phyloP scores from a whole-genome alignment of 2,329 filamentous ascomycete genomes.

The Claviceps spartinae region DNA sequence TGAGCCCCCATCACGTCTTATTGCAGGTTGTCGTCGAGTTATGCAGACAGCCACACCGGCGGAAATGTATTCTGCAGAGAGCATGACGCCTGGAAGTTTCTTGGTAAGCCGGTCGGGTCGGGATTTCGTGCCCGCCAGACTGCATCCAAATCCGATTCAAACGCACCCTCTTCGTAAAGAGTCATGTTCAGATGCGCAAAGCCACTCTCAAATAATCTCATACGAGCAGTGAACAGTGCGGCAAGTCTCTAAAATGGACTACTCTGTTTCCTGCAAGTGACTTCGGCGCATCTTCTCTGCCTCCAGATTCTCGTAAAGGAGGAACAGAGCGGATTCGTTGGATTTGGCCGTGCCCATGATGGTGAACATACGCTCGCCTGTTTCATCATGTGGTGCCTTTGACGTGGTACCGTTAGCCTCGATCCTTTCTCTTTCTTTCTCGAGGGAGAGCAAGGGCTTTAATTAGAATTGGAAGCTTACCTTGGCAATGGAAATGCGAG shows the following conservation, averaged over 20 bases:
- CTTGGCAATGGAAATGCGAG: slow-evolving; percentile 95
- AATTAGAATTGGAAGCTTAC: slow-evolving; percentile 22
- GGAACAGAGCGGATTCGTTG: slow-evolving; percentile 90
- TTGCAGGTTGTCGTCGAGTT: slow-evolving; percentile 1
- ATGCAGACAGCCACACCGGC: neutral
- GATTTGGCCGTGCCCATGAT: slow-evolving; percentile 91
- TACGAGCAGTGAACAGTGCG: slow-evolving; percentile 14
- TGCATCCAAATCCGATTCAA: slow-evolving; percentile 37
- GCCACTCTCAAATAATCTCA: slow-evolving; percentile 13
- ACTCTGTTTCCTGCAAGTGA: slow-evolving; percentile 49
- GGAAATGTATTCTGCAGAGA: slow-evolving; percentile 30
- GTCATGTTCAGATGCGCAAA: slow-evolving; percentile 17
- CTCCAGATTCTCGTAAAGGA: slow-evolving; percentile 97
- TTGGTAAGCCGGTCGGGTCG: slow-evolving; percentile 45
- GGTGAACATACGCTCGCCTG: slow-evolving; percentile 98
- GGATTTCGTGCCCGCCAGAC: slow-evolving; percentile 24
- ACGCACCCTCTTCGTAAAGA: slow-evolving; percentile 18
- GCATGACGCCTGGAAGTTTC: slow-evolving; percentile 35
- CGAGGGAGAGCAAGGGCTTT: too few relatives aligned
- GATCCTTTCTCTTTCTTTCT: neutral
- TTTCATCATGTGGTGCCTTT: slow-evolving; percentile 86
- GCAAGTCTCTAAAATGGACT: slow-evolving; percentile 18
- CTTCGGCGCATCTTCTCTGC: slow-evolving; percentile 98
- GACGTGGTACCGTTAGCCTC: neutral
- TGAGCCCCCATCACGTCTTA: neutral